phyloP scores from a whole-genome alignment of 2,329 filamentous ascomycete species.

The Claviceps sp. region DNA sequence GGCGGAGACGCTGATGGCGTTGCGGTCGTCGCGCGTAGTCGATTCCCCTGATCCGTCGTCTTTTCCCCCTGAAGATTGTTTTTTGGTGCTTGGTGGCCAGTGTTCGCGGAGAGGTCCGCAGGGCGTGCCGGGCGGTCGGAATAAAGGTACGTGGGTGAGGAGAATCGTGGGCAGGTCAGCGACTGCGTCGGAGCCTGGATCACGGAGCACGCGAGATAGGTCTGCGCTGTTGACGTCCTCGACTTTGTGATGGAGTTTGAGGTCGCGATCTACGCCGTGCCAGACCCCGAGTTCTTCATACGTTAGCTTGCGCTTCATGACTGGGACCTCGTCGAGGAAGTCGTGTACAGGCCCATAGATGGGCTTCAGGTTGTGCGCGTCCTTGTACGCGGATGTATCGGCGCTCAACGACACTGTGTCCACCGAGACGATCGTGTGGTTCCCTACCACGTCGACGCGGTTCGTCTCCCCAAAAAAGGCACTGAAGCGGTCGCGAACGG shows the following conservation, averaged over 20 bases:
- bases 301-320: conserved; percentile 52
- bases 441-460: conserved; percentile 78
- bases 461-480: conserved; percentile 88
- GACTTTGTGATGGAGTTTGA: conserved; percentile 44
- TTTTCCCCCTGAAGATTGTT: conserved; percentile 15
- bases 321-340: conserved; percentile 58
- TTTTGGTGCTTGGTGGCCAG: conserved; percentile 50
- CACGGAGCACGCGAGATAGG: conserved; percentile 15
- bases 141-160: conserved; percentile 83
- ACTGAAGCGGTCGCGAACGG: conserved; percentile 72
- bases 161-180: conserved; percentile 74
- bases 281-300: conserved; percentile 54
- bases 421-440: conserved; percentile 88
- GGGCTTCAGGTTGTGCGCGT: conserved; percentile 36
- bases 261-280: conserved; percentile 43
- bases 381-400: conserved; percentile 36
- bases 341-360: conserved; percentile 67
- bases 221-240: conserved; percentile 42
- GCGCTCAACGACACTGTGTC: conserved; percentile 84
- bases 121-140: conserved; percentile 66
- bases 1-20: conserved; percentile 60
- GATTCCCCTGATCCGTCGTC: conserved; percentile 20
- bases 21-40: conserved; percentile 34
- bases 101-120: conserved; percentile 80
- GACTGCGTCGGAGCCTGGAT: conserved; percentile 28